Evolutionary conservation across 1,284 basidiomycete species (phyloP), one percentile per base, ranked within the genome.

Genomic region (Moesziomyces sp.): DNA sequence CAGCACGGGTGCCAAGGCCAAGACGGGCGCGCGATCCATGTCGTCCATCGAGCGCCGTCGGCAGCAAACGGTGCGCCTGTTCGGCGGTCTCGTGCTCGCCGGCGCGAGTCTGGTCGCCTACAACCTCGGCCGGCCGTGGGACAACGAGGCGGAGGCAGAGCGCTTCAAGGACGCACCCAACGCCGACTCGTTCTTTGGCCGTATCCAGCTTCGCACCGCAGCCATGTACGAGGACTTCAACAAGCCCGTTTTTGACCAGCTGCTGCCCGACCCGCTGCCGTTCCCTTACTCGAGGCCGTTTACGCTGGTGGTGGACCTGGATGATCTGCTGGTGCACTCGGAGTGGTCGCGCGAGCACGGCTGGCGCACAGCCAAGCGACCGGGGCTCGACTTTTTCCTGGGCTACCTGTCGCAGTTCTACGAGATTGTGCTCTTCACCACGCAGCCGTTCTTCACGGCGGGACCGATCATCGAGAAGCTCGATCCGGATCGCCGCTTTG

Each of bases 321-420:
- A 99, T 76, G 95, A 97, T 81, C 87, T 99, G 23, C 88, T 99
- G 19, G 89, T 98, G 21, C 92, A 92, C 30, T 94, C 92, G 16
- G 91, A 90, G 3, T 99, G 96, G 96, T 59, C 65, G 8, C 72
- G 85, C 19, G 83, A 85, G 42, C 80, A 86, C 49, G 86, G 86
- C 9, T 86, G 86, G 86, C 77, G 85, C 14, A 86, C 85, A 4
- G 86, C 86, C 3, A 86, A 86, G 70, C 90, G 97, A 53, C 96
- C 96, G 1, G 97, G 97, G 3, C 91, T 96, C 10, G 97, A 99
- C 84, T 97, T 98, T 86, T 99, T 98, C 88, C 87, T 99, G 52
- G 94, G 90, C 35, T 98, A 99, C 85, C 88, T 99, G 46, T 94
- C 93, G 0, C 95, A 97, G 82, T 98, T 97, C 86, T 99, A 94